Base-by-base conservation (phyloP, 306 rosid genomes). In the Fragaria ananassa region DNA sequence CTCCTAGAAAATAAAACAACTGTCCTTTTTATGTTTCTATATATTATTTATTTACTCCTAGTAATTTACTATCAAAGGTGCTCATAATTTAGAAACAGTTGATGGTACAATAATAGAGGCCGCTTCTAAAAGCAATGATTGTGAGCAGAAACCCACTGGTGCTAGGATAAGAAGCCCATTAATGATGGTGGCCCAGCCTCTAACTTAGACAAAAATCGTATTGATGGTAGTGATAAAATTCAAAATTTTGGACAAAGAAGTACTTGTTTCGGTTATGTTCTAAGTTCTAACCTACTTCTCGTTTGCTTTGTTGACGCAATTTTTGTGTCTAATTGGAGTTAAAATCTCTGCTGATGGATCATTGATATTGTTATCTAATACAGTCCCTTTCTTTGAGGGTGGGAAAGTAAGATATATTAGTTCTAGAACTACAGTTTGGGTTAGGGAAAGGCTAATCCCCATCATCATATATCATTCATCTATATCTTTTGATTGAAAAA, bases 291-390 rank as follows among this genome's bases (percentile, higher is more conserved):
- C 23, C 21, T 14, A 18, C 71, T 54, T 3, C 78, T 41, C 2
- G 8, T 41, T 41, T 41, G 6, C 65, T 72, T 53, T 53, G 39
- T 64, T 47, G 70, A 8, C 23, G 25, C 39, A 49, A 29, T 6
- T 21, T 29, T 42, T 25, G 23, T 31, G 31, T 79, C 70, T 54
- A 2, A 54, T 66, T 72, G 82, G 64, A 81, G 67, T 65, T 70
- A 34, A 18, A 56, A 37, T 42, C 35, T 15, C 56, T 13, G 12
- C 79, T 58, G 34, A 35, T 21, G 37, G 54, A 68, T 63, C 45
- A 17, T 34, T 35, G 69, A 34, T 31, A 34, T 25, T 63, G 69
- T 63, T 17, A 31, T 63, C 44, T 15, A 62, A 15, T 29, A 7
- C 21, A 62, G 14, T 60, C 17, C 70, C 29, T 39, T 3, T 13